Evolutionary conservation across 495 filamentous ascomycete species (phyloP), one percentile per base, ranked within the genome.

Genomic region (Ascobolus immersus): DNA sequence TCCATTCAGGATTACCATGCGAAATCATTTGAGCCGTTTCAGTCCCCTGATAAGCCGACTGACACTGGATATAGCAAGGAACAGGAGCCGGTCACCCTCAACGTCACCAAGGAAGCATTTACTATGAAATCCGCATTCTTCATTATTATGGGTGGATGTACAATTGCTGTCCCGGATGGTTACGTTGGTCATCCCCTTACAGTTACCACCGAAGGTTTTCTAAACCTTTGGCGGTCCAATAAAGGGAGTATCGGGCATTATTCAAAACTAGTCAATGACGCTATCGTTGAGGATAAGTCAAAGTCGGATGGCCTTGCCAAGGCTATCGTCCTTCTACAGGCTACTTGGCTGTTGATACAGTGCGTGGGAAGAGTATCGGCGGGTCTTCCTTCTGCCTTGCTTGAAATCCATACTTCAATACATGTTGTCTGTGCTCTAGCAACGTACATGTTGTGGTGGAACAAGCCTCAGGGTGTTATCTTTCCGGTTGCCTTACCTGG

Each of bases 361-460:
- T 30, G 31, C 18, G 1, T 34, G 2, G 30, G 19, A 14, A 34
- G 37, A 18, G 34, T 34, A 18, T 14, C 21, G 1, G 5, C 18
- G 11, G 24, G 28, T 14, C 29, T 39, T 22, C 39, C 39, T 21
- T 11, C 38, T 13, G 33, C 39, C 17, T 12, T 37, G 8, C 17
- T 41, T 3, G 39, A 41, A 19, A 12, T 41, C 6, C 34, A 41
- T 22, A 37, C 35, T 0, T 17, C 38, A 4, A 28, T 41, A 13
- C 39, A 41, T 32, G 39, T 41, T 14, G 20, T 37, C 1, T 41
- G 39, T 19, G 35, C 39, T 12, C 14, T 41, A 5, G 7, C 33
- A 11, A 41, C 38, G 34, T 41, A 41, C 19, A 5, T 15, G 4
- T 24, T 37, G 4, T 41, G 39, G 39, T 35, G 37, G 18, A 17